These are phyloP conservation scores for Podaxis carcinomalis DNA, from an alignment of 768 basidiomycete species.

Conservation along the genomic window DNA sequence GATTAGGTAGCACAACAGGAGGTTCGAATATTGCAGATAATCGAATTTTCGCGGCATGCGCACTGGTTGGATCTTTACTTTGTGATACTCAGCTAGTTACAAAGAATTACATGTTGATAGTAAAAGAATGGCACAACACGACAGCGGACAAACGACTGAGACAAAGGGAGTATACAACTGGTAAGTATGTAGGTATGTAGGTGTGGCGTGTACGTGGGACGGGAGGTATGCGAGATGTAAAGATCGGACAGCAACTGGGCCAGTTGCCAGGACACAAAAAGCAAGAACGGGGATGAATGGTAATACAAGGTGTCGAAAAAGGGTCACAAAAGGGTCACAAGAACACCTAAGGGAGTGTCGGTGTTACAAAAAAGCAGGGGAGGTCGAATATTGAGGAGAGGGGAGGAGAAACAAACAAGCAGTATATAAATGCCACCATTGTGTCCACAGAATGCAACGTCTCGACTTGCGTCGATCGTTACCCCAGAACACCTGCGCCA, in stretches of 20 bases:
- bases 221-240: not conserved
- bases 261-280: not conserved
- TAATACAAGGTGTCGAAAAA: not conserved
- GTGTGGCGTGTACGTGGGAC: not conserved
- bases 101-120: not conserved
- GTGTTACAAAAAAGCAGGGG: not conserved
- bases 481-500: not conserved
- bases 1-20: not conserved
- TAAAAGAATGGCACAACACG: not conserved
- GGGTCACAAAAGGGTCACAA: not conserved
- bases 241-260: not conserved
- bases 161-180: not conserved
- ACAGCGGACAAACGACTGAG: not conserved
- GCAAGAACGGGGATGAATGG: not conserved
- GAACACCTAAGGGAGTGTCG: not conserved
- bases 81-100: not conserved
- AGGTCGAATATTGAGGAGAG: not conserved
- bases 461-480: not conserved
- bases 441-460: not conserved
- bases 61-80: not conserved
- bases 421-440: conserved; percentile 1
- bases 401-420: not conserved
- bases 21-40: not conserved
- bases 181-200: not conserved
- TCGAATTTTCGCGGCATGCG: not conserved